These are phyloP conservation scores for Phytopythium boreale DNA, from an alignment of 352 stramenopile genomes.

Conservation along the genomic window DNA sequence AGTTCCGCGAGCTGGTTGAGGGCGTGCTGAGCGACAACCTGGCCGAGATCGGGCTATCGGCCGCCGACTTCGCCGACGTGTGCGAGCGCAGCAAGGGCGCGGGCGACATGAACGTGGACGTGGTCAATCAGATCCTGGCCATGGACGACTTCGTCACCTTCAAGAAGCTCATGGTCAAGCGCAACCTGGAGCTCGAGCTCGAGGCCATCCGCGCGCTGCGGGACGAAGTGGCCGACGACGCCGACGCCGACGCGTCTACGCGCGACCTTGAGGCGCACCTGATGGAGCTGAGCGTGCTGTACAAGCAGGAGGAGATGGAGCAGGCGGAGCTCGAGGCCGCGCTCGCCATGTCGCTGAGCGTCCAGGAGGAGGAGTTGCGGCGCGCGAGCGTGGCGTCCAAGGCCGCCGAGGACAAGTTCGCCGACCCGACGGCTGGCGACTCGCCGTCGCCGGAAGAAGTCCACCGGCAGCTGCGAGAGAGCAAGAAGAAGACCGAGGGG, in stretches of 20 bases:
- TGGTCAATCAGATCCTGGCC: slow-evolving; percentile 87
- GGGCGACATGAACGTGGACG: slow-evolving; percentile 58
- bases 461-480: slow-evolving; percentile 54
- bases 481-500: slow-evolving; percentile 68
- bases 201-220: slow-evolving; percentile 83
- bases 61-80: slow-evolving; percentile 78
- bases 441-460: slow-evolving; percentile 48
- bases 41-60: slow-evolving; percentile 83
- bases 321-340: slow-evolving; percentile 74
- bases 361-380: slow-evolving; percentile 71
- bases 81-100: slow-evolving; percentile 64
- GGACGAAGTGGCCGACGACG: slow-evolving; percentile 40
- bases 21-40: slow-evolving; percentile 72
- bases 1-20: slow-evolving; percentile 84
- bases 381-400: slow-evolving; percentile 52
- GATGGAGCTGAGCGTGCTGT: slow-evolving; percentile 83
- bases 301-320: slow-evolving; percentile 87
- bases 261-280: slow-evolving; percentile 56
- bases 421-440: slow-evolving; percentile 17
- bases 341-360: slow-evolving; percentile 70
- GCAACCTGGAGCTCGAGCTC: slow-evolving; percentile 89
- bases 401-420: slow-evolving; percentile 59
- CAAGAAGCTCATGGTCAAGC: slow-evolving; percentile 92
- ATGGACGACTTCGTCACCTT: slow-evolving; percentile 91
- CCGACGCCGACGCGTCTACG: slow-evolving; percentile 23